Percentiles rank a stretch among this genome's conserved stretches.
These are phyloP conservation scores for Camellia japonica DNA, from an alignment of 148 eudicot genomes.

Conservation along the genomic window DNA sequence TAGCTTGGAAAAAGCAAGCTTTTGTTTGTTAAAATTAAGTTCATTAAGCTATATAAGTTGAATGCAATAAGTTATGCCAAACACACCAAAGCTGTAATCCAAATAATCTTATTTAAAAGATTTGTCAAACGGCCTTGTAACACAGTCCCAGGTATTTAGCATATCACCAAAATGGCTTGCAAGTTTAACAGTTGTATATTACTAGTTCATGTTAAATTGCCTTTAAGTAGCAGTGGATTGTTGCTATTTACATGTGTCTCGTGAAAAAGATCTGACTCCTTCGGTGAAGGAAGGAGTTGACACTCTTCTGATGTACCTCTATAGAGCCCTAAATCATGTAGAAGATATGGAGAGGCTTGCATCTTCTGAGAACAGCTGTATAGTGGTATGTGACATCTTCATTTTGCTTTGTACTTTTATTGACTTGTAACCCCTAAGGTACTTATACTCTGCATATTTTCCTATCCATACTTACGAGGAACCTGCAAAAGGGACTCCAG, in stretches of 20 bases:
- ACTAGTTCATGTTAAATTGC: background rate
- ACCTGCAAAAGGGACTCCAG: slow-evolving; percentile 1
- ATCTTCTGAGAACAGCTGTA: slow-evolving; percentile 84
- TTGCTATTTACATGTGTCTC: slow-evolving; percentile 49
- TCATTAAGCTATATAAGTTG: too few species aligned
- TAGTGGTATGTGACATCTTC: slow-evolving; percentile 61
- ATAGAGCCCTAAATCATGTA: slow-evolving; percentile 63
- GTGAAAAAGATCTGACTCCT: slow-evolving; percentile 56
- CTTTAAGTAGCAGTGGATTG: background rate
- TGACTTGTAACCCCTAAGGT: background rate
- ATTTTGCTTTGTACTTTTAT: background rate
- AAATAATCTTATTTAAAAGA: too few species aligned
- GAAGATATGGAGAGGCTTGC: slow-evolving; percentile 97
- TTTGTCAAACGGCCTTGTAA: background rate
- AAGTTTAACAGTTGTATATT: background rate
- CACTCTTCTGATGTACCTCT: slow-evolving; percentile 89
- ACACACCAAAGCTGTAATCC: too few species aligned
- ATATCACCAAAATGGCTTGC: slow-evolving; percentile 4
- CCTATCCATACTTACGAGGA: background rate
- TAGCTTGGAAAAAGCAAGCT: too few species aligned
- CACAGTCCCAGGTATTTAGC: background rate
- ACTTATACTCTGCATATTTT: background rate
- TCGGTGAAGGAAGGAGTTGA: slow-evolving; percentile 90
- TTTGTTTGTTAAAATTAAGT: too few species aligned
- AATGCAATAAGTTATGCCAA: too few species aligned